A percentile compares a stretch with the other conserved stretches of the same genome.
Evolutionary conservation across 2,329 filamentous ascomycete genomes (phyloP).

Genomic region (Emmonsia crescens): DNA sequence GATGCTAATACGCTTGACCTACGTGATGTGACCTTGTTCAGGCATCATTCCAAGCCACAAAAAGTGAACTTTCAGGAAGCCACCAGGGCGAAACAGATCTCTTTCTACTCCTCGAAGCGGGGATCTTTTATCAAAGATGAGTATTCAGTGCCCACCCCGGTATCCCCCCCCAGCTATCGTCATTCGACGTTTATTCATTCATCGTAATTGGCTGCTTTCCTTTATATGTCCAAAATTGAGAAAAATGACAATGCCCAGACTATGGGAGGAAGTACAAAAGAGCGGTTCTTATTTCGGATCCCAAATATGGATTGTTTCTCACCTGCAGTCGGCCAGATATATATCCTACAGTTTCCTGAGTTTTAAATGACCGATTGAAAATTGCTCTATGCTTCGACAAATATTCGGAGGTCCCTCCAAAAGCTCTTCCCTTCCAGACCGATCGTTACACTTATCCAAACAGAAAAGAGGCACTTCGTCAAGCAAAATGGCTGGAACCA

Average conservation of each 20-base stretch:
- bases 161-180: background rate
- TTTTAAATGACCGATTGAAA: background rate
- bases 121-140: background rate
- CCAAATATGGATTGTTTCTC: background rate
- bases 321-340: background rate
- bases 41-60: background rate
- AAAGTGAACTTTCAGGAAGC: background rate
- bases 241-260: background rate
- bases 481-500: background rate
- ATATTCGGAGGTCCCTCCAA: background rate
- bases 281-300: background rate
- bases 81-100: background rate
- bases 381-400: background rate
- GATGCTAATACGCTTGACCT: background rate
- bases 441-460: background rate
- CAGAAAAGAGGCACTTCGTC: background rate
- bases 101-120: background rate
- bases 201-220: background rate
- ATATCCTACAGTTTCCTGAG: background rate
- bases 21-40: background rate
- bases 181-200: background rate
- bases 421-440: background rate
- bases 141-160: background rate
- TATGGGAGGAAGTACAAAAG: background rate
- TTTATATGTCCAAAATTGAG: constrained; percentile 1